These are phyloP conservation scores for Zarea fungicola DNA, from an alignment of 2,329 filamentous ascomycete species.

Conservation along the genomic window DNA sequence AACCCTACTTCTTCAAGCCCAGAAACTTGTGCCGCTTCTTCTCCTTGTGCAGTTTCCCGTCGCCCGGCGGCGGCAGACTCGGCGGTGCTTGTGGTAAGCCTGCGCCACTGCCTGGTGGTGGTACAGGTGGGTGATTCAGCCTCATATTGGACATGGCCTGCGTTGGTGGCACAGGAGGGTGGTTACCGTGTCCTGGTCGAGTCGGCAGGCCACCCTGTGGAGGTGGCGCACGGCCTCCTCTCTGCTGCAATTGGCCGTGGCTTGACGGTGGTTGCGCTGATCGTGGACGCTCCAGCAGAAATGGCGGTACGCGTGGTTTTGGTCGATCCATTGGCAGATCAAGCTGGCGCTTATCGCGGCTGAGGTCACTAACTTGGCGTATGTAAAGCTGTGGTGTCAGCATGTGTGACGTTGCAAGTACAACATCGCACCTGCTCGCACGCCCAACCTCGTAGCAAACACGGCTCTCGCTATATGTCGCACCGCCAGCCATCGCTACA, in stretches of 20 bases:
- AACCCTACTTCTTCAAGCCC: constrained; percentile 52
- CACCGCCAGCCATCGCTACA: constrained; percentile 91
- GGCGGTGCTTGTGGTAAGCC: constrained; percentile 20
- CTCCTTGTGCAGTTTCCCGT: constrained; percentile 47
- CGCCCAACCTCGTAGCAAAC: constrained; percentile 82
- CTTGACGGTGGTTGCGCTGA: constrained; percentile 24
- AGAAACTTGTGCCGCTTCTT: constrained; percentile 59
- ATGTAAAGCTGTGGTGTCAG: constrained; percentile 77
- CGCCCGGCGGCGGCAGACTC: constrained; percentile 20
- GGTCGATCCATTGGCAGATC: constrained; percentile 78
- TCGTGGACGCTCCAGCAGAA: constrained; percentile 72
- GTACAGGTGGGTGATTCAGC: constrained; percentile 27
- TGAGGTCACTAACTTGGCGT: constrained; percentile 75
- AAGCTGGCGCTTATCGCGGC: constrained; percentile 66
- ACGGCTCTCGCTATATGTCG: constrained; percentile 86
- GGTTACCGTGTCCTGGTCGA: constrained; percentile 25
- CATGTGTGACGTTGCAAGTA: constrained; percentile 89
- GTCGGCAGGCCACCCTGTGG: constrained; percentile 29
- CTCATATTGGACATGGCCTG: constrained; percentile 53
- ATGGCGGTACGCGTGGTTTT: constrained; percentile 73
- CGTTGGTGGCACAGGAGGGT: constrained; percentile 40
- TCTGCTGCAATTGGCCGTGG: constrained; percentile 16
- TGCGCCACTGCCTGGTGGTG: constrained; percentile 19
- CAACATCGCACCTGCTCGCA: constrained; percentile 71
- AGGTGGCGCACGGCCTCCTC: constrained; percentile 22